A percentile compares a stretch with the other conserved stretches of the same genome.
phyloP scores from a whole-genome alignment of 495 filamentous ascomycete genomes.

The Penicillium angulare region DNA sequence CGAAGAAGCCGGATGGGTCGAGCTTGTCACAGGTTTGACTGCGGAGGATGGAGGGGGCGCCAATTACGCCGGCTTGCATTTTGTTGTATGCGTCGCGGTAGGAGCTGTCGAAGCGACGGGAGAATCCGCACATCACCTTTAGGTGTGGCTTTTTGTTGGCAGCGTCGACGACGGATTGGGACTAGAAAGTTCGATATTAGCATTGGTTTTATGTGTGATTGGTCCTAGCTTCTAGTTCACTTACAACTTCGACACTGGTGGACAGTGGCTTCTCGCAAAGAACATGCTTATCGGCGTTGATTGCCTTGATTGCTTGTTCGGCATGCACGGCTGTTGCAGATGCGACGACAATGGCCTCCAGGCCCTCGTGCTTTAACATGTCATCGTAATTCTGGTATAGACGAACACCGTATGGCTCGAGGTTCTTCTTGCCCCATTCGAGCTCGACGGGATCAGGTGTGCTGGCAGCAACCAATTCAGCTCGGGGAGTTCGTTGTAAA shows the following conservation, averaged over 20 bases:
- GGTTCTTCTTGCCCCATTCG: conserved; percentile 49
- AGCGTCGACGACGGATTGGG: conserved; percentile 50
- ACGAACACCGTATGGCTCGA: conserved; percentile 46
- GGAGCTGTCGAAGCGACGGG: conserved; percentile 53
- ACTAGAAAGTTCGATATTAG: conserved; percentile 26
- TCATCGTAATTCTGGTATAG: conserved; percentile 54
- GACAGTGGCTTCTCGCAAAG: conserved; percentile 57
- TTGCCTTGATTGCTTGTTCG: conserved; percentile 56
- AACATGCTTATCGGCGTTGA: conserved; percentile 51
- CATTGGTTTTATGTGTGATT: neutral
- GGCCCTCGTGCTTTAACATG: conserved; percentile 54
- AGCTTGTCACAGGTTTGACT: conserved; percentile 57
- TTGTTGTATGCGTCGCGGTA: conserved; percentile 52
- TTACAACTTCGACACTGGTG: conserved; percentile 52
- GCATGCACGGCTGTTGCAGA: conserved; percentile 56
- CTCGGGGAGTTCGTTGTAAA: conserved; percentile 49
- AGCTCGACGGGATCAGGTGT: conserved; percentile 49
- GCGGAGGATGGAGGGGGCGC: conserved; percentile 49
- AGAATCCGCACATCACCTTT: conserved; percentile 58
- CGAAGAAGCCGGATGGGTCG: conserved; percentile 53
- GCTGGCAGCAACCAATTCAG: conserved; percentile 52
- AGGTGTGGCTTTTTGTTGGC: conserved; percentile 40
- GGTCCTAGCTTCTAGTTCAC: conserved; percentile 9
- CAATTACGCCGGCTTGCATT: conserved; percentile 45
- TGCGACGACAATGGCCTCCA: conserved; percentile 53